Base-by-base conservation (phyloP, 202 grass and related monocot genomes). In the Thinopyrum obtusiflorum region DNA sequence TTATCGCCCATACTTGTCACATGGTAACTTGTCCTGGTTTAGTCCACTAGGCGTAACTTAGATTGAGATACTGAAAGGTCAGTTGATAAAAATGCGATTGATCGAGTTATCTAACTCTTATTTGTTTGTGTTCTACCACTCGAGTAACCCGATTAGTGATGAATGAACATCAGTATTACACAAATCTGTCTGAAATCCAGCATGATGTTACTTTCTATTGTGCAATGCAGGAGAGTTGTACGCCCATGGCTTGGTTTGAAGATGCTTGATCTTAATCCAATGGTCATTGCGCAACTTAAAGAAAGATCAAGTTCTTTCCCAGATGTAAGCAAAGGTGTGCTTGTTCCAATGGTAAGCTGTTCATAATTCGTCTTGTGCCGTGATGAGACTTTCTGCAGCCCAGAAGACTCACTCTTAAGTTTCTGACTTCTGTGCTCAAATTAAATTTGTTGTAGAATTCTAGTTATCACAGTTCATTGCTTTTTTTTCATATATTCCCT, bases 231-330 rank as follows among this genome's bases (percentile, higher is more conserved):
- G 86, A 94, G 88, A 93, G 95, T 95, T 28, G 79, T 93, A 21
- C 85, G 89, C 73, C 96, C 91, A 31, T 98, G 96, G 91, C 91
- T 95, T 84, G 96, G 96, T 75, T 71, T 95, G 76, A 94, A 89
- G 29, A 95, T 94, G 93, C 82, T 94, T 61, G 89, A 94, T 73
- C 93, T 98, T 62, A 92, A 95, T 53, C 86, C 85, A 77, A 89
- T 88, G 89, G 80, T 84, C 79, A 83, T 98, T 91, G 73, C 84
- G 69, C 91, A 98, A 47, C 88, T 98, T 73, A 94, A 95, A 95
- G 88, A 88, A 92, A 95, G 83, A 84, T 87, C 88, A 89, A 57
- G 44, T 77, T 85, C 79, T 66, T 98, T 98, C 90, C 89, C 93
- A 82, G 88, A 92, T 89, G 81, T 98, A 76, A 82, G 42, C 21